Evolutionary conservation across 1,139 yeast genomes (phyloP).

Genomic region (Zygotorulaspora mrakii): DNA sequence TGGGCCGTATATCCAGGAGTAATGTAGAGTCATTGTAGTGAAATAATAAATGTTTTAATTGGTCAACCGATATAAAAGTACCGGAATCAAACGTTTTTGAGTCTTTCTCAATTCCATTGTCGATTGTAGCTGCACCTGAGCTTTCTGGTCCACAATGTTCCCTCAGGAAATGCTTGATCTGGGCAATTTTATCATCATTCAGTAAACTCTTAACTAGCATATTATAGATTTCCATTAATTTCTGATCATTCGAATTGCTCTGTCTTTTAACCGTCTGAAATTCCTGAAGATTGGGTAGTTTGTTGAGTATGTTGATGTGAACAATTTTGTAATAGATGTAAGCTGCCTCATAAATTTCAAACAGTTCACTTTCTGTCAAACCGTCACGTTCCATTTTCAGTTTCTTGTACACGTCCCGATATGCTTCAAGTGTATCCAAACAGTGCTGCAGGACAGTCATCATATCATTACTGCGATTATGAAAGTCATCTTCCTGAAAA

Average conservation of each 20-base stretch:
- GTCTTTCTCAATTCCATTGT: background rate
- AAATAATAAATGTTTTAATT: constrained; percentile 21
- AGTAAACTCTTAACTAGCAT: constrained; percentile 29
- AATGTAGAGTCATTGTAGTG: constrained; percentile 36
- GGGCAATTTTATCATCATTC: constrained; percentile 28
- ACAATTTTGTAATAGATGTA: constrained; percentile 37
- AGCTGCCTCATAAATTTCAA: constrained; percentile 32
- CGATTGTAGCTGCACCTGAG: background rate
- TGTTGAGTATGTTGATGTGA: constrained; percentile 27
- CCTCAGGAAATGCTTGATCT: constrained; percentile 27
- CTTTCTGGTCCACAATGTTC: constrained; percentile 16
- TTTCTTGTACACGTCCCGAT: constrained; percentile 31
- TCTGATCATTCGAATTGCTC: constrained; percentile 22
- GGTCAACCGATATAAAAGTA: constrained; percentile 19
- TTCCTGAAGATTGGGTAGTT: constrained; percentile 27
- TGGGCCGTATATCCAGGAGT: constrained; percentile 62
- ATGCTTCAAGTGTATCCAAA: constrained; percentile 32
- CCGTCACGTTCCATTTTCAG: constrained; percentile 16
- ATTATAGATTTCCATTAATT: constrained; percentile 33
- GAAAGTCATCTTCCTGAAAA: constrained; percentile 19
- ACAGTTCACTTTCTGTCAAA: constrained; percentile 13
- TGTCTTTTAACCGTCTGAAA: constrained; percentile 23
- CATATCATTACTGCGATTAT: constrained; percentile 19
- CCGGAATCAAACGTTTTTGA: constrained; percentile 14
- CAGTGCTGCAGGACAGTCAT: constrained; percentile 30